Evolutionary conservation across 2,329 filamentous ascomycete species (phyloP).

Genomic region (Fusarium kyushuense): DNA sequence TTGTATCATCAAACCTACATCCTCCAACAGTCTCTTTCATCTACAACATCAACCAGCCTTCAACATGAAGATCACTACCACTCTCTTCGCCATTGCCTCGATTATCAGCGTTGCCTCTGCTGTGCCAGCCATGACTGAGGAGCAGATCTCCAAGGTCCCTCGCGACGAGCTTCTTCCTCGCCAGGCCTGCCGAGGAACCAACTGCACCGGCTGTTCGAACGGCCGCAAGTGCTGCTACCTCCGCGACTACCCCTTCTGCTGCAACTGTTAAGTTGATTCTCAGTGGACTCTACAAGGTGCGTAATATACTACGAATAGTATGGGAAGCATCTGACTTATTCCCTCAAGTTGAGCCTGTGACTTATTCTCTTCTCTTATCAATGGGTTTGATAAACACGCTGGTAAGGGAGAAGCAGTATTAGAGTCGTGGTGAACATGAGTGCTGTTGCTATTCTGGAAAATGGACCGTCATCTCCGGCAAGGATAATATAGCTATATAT

Average conservation of each 20-base stretch:
- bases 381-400: no score
- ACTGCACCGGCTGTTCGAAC: neutral
- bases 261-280: neutral
- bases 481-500: no score
- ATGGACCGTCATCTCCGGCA: no score
- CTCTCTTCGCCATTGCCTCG: slow-evolving; percentile 6
- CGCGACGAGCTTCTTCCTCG: slow-evolving; percentile 1
- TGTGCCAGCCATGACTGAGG: neutral
- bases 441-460: neutral
- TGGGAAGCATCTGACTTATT: rapidly evolving
- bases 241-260: slow-evolving; percentile 3
- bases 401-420: neutral
- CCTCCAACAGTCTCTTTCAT: neutral
- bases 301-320: rapidly evolving
- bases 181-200: neutral
- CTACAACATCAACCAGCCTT: neutral
- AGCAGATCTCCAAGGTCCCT: slow-evolving; percentile 5
- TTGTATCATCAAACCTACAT: neutral
- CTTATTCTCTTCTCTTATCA: rapidly evolving
- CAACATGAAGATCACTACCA: slow-evolving; percentile 5
- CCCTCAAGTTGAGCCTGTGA: rapidly evolving
- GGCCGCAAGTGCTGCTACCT: slow-evolving; percentile 9
- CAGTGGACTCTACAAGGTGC: neutral
- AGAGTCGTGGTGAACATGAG: rapidly evolving
- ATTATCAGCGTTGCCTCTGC: neutral